Evolutionary conservation across 2,329 filamentous ascomycete genomes (phyloP), one percentile per base, ranked within the genome.

Genomic region (Clarireedia homoeocarpa): DNA sequence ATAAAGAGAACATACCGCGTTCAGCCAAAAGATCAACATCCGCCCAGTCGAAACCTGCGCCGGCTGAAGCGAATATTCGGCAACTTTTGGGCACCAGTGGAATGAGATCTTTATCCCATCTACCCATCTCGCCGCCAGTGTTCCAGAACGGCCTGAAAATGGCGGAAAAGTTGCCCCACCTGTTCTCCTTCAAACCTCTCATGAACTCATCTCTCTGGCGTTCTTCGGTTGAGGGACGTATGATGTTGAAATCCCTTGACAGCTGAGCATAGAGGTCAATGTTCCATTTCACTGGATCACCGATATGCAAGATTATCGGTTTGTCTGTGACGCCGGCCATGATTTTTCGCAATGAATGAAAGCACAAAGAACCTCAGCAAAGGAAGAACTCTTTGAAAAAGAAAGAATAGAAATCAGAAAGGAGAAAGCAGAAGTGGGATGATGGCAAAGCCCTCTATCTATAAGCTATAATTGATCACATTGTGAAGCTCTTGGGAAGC

Each of bases 41-140:
- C 5, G 78, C 80, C 80, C 81, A 84, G 67, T 85, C 81, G 67
- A 81, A 85, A 2, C 82, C 81, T 14, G 82, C 81, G 2, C 82
- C 81, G 1, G 82, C 82, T 15, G 75, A 79, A 15, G 82, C 79
- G 67, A 78, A 83, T 15, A 85, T 75, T 59, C 74, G 77, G 58
- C 80, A 76, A 0, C 75, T 78, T 1, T 66, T 50, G 0, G 82
- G 82, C 4, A 85, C 65, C 7, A 81, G 65, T 0, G 72, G 71
- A 51, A 85, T 79, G 20, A 85, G 64, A 59, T 85, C 82, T 10
- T 68, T 63, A 62, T 86, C 79, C 81, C 81, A 85, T 23, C 77
- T 76, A 0, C 80, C 81, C 81, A 85, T 85, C 62, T 85, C 83
- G 4, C 80, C 80, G 1, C 83, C 83, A 0, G 81, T 83, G 56